Evolutionary conservation across 306 rosid species (phyloP).

Genomic region (Potentilla sterilis): DNA sequence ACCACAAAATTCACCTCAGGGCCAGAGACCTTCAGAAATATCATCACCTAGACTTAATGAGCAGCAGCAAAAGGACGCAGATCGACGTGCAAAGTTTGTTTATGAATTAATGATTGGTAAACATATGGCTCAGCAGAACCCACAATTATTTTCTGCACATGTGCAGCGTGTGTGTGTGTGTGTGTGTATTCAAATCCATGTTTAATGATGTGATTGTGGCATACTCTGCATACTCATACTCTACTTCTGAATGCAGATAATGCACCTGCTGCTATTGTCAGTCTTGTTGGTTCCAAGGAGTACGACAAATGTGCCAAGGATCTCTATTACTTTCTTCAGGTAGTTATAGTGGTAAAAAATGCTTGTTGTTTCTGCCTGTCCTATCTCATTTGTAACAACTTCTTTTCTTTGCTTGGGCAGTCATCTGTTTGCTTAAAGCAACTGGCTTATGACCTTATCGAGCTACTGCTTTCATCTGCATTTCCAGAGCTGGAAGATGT

Average conservation of each 20-base stretch:
- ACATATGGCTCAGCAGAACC: constrained; percentile 12
- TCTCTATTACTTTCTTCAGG: constrained; percentile 94
- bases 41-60: constrained; percentile 58
- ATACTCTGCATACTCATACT: not conserved
- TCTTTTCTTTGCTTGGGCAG: constrained; percentile 41
- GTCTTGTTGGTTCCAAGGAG: constrained; percentile 91
- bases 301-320: constrained; percentile 94
- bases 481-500: constrained; percentile 74
- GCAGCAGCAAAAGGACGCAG: constrained; percentile 60
- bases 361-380: too few relatives aligned
- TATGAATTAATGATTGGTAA: constrained; percentile 90
- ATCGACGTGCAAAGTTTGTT: constrained; percentile 82
- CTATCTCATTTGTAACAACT: constrained; percentile 12
- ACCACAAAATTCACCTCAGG: constrained; percentile 45
- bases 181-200: not conserved
- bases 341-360: constrained; percentile 23
- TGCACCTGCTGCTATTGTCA: constrained; percentile 80
- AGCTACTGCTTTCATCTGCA: constrained; percentile 62
- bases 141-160: constrained; percentile 10
- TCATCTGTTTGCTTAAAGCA: constrained; percentile 87
- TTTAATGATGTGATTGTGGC: not conserved
- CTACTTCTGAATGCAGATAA: constrained; percentile 46
- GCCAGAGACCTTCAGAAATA: constrained; percentile 35
- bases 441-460: constrained; percentile 78
- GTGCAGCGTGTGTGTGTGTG: too few relatives aligned